Evolutionary conservation across 2,329 filamentous ascomycete species (phyloP).

Genomic region (Verticillium tricorpus): DNA sequence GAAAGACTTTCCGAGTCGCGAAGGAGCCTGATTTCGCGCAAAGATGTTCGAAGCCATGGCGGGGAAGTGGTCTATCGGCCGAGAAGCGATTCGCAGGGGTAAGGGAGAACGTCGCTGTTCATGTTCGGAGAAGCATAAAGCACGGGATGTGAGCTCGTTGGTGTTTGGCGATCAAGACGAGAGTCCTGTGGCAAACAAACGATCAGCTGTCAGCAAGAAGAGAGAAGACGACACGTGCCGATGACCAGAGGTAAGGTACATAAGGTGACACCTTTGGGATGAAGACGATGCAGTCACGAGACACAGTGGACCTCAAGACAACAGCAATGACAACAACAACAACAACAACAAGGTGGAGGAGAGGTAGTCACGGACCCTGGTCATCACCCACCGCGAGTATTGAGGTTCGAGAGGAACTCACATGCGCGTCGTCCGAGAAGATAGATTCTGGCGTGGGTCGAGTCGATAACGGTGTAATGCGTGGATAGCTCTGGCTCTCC

Average conservation of each 20-base stretch:
- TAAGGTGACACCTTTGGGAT: not conserved
- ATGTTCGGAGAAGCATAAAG: not conserved
- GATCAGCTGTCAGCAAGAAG: not conserved
- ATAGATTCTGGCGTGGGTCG: not conserved
- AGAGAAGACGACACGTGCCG: not conserved
- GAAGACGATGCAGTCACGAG: not conserved
- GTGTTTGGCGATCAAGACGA: not conserved
- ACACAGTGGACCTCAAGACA: not conserved
- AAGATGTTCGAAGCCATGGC: constrained; percentile 45
- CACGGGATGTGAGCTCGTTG: not conserved
- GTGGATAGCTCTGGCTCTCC: not conserved
- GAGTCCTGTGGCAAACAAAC: not conserved
- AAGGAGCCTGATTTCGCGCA: constrained; percentile 33
- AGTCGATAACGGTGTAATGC: not conserved
- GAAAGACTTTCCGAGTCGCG: constrained; percentile 35
- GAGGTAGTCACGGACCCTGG: no score
- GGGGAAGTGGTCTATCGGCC: not conserved
- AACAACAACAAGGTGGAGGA: not conserved
- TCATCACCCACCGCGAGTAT: no score
- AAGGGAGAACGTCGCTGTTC: not conserved
- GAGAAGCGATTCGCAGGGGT: not conserved
- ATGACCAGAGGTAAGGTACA: not conserved
- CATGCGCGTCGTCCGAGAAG: not conserved
- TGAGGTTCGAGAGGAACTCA: not conserved
- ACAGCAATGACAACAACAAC: no score